Conservation (phyloP, 1,284 basidiomycete genomes). For the Pterula multifida region DNA sequence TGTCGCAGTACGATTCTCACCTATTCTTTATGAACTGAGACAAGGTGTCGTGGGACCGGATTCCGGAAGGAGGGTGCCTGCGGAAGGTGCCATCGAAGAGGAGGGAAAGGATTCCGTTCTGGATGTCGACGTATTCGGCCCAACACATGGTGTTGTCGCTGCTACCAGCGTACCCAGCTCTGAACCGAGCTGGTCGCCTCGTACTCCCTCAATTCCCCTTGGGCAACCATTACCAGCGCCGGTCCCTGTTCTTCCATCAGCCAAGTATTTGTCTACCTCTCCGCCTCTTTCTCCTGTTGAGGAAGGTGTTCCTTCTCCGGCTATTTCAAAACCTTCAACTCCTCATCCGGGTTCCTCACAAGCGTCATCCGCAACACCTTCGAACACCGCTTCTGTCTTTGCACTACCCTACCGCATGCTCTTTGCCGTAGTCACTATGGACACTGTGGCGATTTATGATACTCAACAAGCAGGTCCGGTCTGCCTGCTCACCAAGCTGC, state of each 20-base stretch:
- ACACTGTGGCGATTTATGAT: slow-evolving; percentile 91
- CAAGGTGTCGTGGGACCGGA: slow-evolving; percentile 24
- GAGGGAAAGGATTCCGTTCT: slow-evolving; percentile 60
- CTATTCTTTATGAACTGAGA: slow-evolving; percentile 84
- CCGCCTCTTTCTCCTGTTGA: slow-evolving; percentile 50
- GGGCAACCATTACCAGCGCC: slow-evolving; percentile 22
- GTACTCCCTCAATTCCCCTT: slow-evolving; percentile 1
- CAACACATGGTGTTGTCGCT: slow-evolving; percentile 17
- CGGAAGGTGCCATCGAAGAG: slow-evolving; percentile 32
- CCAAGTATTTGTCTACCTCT: slow-evolving; percentile 28
- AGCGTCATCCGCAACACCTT: slow-evolving; percentile 10
- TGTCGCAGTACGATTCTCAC: slow-evolving; percentile 89
- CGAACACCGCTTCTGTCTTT: slow-evolving; percentile 56
- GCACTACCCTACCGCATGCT: slow-evolving; percentile 89
- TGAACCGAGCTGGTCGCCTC: slow-evolving; percentile 1
- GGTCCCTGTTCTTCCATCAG: slow-evolving; percentile 19
- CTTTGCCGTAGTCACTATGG: slow-evolving; percentile 95
- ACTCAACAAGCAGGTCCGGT: slow-evolving; percentile 93
- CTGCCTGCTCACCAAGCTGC: slow-evolving; percentile 87
- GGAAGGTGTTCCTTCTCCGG: slow-evolving; percentile 42
- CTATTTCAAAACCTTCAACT: slow-evolving; percentile 35
- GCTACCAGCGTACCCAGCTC: slow-evolving; percentile 6
- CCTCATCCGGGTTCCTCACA: slow-evolving; percentile 14
- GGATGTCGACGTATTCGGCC: slow-evolving; percentile 46
- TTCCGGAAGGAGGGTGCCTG: slow-evolving; percentile 4